Base-by-base conservation (phyloP, 768 basidiomycete species). In the Kwoniella bestiolae region DNA sequence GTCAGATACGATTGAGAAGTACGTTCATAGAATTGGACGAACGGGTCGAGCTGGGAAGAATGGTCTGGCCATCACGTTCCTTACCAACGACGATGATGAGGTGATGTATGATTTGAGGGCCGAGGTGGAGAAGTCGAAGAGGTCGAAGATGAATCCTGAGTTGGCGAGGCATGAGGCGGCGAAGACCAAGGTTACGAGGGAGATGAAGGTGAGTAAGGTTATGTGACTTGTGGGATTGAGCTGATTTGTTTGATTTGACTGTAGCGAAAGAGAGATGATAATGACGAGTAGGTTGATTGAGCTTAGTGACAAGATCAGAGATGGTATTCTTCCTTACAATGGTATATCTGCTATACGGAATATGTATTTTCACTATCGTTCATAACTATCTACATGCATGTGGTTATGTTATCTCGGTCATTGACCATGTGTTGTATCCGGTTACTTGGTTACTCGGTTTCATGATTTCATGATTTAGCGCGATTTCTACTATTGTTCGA, bases 31-130 rank as follows among this genome's bases (percentile, higher is more conserved):
- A 80, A 97, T 99, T 75, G 96, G 95, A 79, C 91, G 96, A 77
- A 99, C 96, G 53, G 96, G 96, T 75, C 92, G 96, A 83, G 96
- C 96, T 31, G 96, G 96, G 52, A 98, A 98, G 82, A 86, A 88
- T 79, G 96, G 96, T 38, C 86, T 87, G 0, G 87, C 96, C 38
- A 94, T 98, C 76, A 98, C 96, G 23, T 97, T 99, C 87, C 84
- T 99, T 68, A 90, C 90, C 46, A 92, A 96, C 79, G 91, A 94
- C 71, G 94, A 96, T 78, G 93, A 95, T 83, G 95, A 84, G 63
- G 78, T 96, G 79, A 93, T 98, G 94, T 94, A 94, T 85, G 94
- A 98, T 80, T 86, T 98, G 73, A 95, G 90, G 84, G 90, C 93
- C 86, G 94, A 97, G 83, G 94, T 95, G 71, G 89, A 89, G 18